Evolutionary conservation across 305 asterid genomes (phyloP), one percentile per base, ranked within the genome.

Genomic region (Fraxinus ornus): DNA sequence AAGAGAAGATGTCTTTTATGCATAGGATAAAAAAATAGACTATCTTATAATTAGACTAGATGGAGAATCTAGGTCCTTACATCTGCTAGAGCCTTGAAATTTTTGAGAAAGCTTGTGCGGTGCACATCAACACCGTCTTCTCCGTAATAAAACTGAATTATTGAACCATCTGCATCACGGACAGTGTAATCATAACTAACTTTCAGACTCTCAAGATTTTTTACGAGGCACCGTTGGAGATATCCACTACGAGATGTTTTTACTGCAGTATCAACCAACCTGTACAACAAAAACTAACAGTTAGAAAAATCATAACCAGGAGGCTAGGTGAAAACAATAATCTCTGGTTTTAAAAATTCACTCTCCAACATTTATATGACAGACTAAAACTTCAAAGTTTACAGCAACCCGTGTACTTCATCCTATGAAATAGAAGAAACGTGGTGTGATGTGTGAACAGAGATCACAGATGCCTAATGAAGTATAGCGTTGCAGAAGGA

Each of bases 221-320:
- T 96, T 79, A 96, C 80, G 80, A 96, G 91, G 84, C 97, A 93
- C 83, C 99, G 91, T 78, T 96, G 99, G 60, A 96, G 87, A 90
- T 96, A 96, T 86, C 99, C 99, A 90, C 99, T 96, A 55, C 99
- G 99, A 81, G 99, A 96, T 77, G 99, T 96, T 90, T 96, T 96
- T 68, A 96, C 99, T 39, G 99, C 99, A 84, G 99, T 96, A 86
- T 96, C 99, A 82, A 96, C 99, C 81, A 96, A 89, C 88, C 99
- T 96, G 91, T 84, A 64, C 70, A 86, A 78, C 75, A 77, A 9
- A 85, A 82, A 77, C 41, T 73, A 41, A 55, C 36, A 76, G 82
- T 88, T 72, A 64, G 85, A 32, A 57, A 82, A 77, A 37, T 26
- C 82, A 21, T 30, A 60, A 60, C 7, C 36, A 77, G 47, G 76